These are phyloP conservation scores for Eucalyptus virginea DNA, from an alignment of 345 rosid species.

Conservation along the genomic window DNA sequence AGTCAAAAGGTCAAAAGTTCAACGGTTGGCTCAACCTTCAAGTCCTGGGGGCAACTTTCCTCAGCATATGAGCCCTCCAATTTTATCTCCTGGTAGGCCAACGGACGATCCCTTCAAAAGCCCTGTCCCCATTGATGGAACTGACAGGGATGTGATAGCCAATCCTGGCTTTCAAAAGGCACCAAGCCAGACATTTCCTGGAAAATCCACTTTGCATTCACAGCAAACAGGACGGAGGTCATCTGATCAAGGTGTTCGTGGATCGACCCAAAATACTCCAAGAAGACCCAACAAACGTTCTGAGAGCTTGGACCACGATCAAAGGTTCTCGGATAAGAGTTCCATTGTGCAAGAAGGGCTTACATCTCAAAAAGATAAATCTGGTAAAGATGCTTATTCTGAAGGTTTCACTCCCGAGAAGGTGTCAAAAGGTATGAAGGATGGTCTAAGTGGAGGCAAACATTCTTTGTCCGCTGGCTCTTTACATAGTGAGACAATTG, in stretches of 20 bases:
- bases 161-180: slow-evolving; percentile 26
- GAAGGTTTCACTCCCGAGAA: slow-evolving; percentile 42
- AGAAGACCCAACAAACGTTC: slow-evolving; percentile 28
- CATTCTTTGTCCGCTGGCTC: slow-evolving; percentile 31
- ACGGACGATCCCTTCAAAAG: slow-evolving; percentile 18
- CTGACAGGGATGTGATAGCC: slow-evolving; percentile 21
- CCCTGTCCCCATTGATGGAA: slow-evolving; percentile 22
- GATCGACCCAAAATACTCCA: slow-evolving; percentile 26
- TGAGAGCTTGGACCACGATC: slow-evolving; percentile 30
- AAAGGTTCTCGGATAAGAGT: slow-evolving; percentile 30
- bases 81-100: slow-evolving; percentile 9
- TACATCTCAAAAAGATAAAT: slow-evolving; percentile 30
- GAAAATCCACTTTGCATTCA: slow-evolving; percentile 32
- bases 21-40: slow-evolving; percentile 26
- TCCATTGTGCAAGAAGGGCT: slow-evolving; percentile 21
- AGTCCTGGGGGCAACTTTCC: slow-evolving; percentile 26
- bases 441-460: slow-evolving; percentile 41
- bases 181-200: slow-evolving; percentile 19
- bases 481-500: slow-evolving; percentile 28
- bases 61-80: slow-evolving; percentile 17
- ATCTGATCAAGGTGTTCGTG: slow-evolving; percentile 18
- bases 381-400: slow-evolving; percentile 33
- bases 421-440: slow-evolving; percentile 39
- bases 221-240: slow-evolving; percentile 24
- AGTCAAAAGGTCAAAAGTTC: slow-evolving; percentile 42